A percentile compares a stretch with the other conserved stretches of the same genome.
phyloP scores from a whole-genome alignment of 1,284 basidiomycete genomes.

The Papiliotrema terrestris region DNA sequence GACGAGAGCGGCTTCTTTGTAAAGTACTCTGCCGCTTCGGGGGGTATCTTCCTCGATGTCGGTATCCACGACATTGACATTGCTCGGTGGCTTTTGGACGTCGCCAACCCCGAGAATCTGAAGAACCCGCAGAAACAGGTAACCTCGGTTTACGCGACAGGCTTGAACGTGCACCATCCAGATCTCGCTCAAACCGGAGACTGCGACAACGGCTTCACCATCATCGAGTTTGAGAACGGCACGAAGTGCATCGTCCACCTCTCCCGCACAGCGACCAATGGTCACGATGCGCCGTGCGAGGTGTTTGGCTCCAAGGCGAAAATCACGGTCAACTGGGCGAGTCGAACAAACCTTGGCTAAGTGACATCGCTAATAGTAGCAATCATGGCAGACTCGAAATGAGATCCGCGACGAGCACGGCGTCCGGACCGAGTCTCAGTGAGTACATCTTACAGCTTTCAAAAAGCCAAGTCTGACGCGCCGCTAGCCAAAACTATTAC shows the following conservation, averaged over 20 bases:
- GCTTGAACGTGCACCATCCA: slow-evolving; percentile 25
- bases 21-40: slow-evolving; percentile 22
- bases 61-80: slow-evolving; percentile 40
- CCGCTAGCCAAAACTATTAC: background rate
- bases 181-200: slow-evolving; percentile 25
- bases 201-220: slow-evolving; percentile 27
- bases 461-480: background rate
- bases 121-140: slow-evolving; percentile 21
- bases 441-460: background rate
- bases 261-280: slow-evolving; percentile 26
- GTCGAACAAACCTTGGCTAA: too few relatives aligned
- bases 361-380: slow-evolving; percentile 7
- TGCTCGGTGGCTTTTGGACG: slow-evolving; percentile 22
- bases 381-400: slow-evolving; percentile 23
- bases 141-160: slow-evolving; percentile 22
- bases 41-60: slow-evolving; percentile 36
- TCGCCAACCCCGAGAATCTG: background rate
- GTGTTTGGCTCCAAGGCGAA: slow-evolving; percentile 30
- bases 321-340: slow-evolving; percentile 21
- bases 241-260: slow-evolving; percentile 20
- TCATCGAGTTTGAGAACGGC: slow-evolving; percentile 24
- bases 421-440: slow-evolving; percentile 25
- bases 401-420: slow-evolving; percentile 31
- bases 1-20: slow-evolving; percentile 35
- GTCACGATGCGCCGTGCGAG: slow-evolving; percentile 29